Evolutionary conservation across 176 grass and related monocot genomes (phyloP).

Genomic region (Triticum dicoccoides): DNA sequence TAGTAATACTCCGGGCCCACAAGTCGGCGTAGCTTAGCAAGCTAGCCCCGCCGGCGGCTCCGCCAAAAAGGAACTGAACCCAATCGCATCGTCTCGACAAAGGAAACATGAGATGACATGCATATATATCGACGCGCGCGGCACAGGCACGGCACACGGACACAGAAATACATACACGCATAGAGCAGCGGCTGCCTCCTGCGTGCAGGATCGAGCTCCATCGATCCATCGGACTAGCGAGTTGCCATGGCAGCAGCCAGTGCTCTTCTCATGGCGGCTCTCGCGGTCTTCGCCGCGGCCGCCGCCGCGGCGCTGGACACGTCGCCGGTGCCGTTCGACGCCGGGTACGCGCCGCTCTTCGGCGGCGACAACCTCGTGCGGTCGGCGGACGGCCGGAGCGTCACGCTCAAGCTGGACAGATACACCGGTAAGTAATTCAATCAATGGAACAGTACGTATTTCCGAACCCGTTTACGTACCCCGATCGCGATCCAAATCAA

Average conservation of each 20-base stretch:
- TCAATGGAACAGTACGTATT: not conserved
- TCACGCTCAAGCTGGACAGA: slow-evolving; percentile 62
- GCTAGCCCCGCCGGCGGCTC: not conserved
- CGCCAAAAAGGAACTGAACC: not conserved
- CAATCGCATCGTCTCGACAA: not conserved
- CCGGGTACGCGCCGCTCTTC: slow-evolving; percentile 60
- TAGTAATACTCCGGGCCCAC: not conserved
- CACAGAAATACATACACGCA: not conserved
- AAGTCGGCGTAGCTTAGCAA: not conserved
- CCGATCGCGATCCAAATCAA: not conserved
- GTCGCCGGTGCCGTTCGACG: slow-evolving; percentile 52
- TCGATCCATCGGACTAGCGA: not conserved
- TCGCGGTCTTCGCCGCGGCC: not conserved
- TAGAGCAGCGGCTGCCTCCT: not conserved
- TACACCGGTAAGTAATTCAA: slow-evolving; percentile 49
- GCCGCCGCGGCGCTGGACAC: slow-evolving; percentile 27
- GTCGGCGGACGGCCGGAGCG: slow-evolving; percentile 41
- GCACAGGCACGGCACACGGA: not conserved
- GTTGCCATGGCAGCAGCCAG: not conserved
- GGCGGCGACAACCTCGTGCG: slow-evolving; percentile 65
- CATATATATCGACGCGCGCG: not conserved
- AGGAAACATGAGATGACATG: slow-evolving; percentile 1
- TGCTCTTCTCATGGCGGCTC: not conserved
- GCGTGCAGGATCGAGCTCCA: not conserved
- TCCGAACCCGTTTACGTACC: no score